Base-by-base conservation (phyloP, 371 early-diverging fungal species). In the Mortierella sp. region DNA sequence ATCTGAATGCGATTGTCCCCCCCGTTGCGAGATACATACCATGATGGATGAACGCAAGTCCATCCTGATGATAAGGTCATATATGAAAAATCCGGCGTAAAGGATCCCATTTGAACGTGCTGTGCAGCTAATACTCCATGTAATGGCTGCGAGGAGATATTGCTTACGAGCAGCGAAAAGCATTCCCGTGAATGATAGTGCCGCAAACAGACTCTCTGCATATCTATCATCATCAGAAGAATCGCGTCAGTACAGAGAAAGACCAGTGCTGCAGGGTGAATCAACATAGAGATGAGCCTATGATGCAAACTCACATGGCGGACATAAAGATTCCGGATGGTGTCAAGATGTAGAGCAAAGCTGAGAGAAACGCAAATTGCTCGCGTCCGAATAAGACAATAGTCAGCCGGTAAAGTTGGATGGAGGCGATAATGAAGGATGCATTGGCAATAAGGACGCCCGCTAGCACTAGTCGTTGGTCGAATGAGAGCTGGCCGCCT, bases 321-420 rank as follows among this genome's bases (percentile, higher is more conserved):
- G 96, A 93, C 92, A 96, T 90, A 70, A 97, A 95, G 62, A 93
- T 84, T 5, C 90, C 84, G 1, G 94, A 86, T 7, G 96, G 96
- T 2, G 91, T 88, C 34, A 93, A 54, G 57, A 85, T 84, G 70
- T 90, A 96, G 9, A 93, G 85, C 29, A 95, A 64, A 0, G 93
- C 87, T 0, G 94, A 79, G 1, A 86, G 50, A n/a, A 76, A 83
- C 2, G 95, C 93, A 47, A 92, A 72, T 10, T 56, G 64, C 46
- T 90, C 84, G 41, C 67, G 70, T 44, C 81, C 82, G 71, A 86
- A 87, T 17, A 90, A 54, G 3, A 58, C 44, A 6, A 73, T 43
- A 0, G 86, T 83, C 39, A 93, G 71, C 17, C 81, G 84, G 71
- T 90, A 95, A 8, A 97, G 80, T 13, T 85, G 83, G 8, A 88